phyloP scores from a whole-genome alignment of 2,329 filamentous ascomycete species.

The Aspergillus bombycis region DNA sequence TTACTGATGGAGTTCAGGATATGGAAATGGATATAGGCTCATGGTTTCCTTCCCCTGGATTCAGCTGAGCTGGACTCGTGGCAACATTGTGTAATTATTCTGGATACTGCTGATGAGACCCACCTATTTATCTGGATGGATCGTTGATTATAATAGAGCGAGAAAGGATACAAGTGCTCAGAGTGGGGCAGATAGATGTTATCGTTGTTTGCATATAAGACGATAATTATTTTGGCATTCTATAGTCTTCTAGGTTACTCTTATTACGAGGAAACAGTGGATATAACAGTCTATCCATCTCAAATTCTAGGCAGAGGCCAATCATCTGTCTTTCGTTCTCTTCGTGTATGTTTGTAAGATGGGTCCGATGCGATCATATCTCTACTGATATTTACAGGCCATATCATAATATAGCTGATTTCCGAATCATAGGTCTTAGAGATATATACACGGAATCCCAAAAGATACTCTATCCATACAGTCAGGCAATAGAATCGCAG shows the following conservation, averaged over 20 bases:
- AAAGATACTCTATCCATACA: background rate
- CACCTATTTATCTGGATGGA: background rate
- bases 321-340: background rate
- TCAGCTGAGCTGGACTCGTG: background rate
- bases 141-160: background rate
- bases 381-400: too few species aligned
- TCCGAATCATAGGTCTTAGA: background rate
- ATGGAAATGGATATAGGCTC: background rate
- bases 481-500: background rate
- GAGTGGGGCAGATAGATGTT: background rate
- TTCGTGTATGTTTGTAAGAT: background rate
- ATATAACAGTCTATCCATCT: background rate
- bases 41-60: background rate
- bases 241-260: background rate
- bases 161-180: background rate
- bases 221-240: background rate
- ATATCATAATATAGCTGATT: background rate
- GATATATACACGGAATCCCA: background rate
- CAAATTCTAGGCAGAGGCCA: background rate
- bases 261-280: too few species aligned
- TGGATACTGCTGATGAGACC: background rate
- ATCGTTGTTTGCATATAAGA: background rate
- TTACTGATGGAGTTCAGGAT: background rate
- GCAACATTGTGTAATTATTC: background rate
- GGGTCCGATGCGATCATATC: too few species aligned